phyloP scores from a whole-genome alignment of 148 eudicot species.

The Spergularia bocconei region DNA sequence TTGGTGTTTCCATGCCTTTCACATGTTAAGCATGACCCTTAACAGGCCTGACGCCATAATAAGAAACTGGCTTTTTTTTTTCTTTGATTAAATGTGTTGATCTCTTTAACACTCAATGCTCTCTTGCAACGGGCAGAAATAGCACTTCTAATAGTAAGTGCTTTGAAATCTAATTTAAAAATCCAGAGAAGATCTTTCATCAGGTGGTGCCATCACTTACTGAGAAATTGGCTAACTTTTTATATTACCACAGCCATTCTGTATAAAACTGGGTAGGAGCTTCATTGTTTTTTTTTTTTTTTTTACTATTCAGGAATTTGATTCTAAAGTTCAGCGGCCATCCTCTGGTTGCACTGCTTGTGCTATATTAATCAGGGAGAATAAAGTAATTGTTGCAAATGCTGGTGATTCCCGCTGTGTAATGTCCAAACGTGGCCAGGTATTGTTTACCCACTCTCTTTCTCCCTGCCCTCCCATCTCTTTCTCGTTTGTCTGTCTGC shows the following conservation, averaged over 20 bases:
- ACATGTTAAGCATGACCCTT: no score
- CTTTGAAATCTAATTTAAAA: not conserved
- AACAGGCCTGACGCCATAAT: no score
- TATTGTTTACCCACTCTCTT: slow-evolving; percentile 15
- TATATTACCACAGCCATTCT: not conserved
- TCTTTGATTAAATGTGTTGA: no score
- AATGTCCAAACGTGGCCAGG: slow-evolving; percentile 69
- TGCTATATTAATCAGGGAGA: slow-evolving; percentile 53
- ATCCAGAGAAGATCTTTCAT: not conserved
- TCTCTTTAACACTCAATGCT: not conserved
- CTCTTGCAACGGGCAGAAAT: not conserved
- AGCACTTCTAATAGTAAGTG: not conserved
- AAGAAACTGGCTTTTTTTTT: no score
- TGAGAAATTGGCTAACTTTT: not conserved
- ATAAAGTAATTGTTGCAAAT: slow-evolving; percentile 67
- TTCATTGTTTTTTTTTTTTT: slow-evolving; percentile 5
- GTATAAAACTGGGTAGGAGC: not conserved
- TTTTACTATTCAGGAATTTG: slow-evolving; percentile 36
- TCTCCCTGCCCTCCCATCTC: not conserved
- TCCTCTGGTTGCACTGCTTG: slow-evolving; percentile 76
- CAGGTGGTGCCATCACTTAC: not conserved
- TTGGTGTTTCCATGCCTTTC: no score
- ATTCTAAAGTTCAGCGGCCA: slow-evolving; percentile 48
- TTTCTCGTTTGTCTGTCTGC: not conserved
- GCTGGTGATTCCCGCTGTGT: slow-evolving; percentile 97